Conservation (phyloP, 345 rosid genomes). For the Corchorus capsularis region DNA sequence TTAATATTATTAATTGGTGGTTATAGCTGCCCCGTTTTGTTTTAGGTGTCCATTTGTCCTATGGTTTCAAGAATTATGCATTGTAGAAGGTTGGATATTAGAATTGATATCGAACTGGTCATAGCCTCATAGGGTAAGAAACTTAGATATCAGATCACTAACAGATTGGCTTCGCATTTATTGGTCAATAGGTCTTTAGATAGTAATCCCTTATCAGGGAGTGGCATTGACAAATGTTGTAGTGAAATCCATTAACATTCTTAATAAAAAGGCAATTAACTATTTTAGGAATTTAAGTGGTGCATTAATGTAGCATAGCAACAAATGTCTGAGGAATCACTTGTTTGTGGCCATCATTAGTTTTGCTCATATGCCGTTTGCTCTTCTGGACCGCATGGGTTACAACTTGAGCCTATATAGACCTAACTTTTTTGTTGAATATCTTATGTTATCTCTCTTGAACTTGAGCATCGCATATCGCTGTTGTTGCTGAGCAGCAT, state of each 20-base stretch:
- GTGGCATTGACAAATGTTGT: background rate
- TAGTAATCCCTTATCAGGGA: background rate
- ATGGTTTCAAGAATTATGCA: slow-evolving; percentile 12
- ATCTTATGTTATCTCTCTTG: background rate
- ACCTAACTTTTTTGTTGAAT: background rate
- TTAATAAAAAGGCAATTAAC: too few relatives aligned
- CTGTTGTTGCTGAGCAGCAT: background rate
- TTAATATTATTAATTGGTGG: background rate
- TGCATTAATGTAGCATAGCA: too few relatives aligned
- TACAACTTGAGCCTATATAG: too few relatives aligned
- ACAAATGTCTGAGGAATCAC: background rate
- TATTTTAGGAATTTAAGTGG: background rate
- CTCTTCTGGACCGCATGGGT: too few relatives aligned
- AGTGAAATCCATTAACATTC: background rate
- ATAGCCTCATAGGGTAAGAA: background rate
- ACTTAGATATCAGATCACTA: background rate
- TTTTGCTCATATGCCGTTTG: too few relatives aligned
- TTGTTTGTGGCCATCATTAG: background rate
- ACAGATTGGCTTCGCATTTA: background rate
- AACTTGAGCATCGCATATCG: background rate
- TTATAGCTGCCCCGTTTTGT: background rate
- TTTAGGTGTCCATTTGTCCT: background rate
- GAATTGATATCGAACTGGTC: background rate
- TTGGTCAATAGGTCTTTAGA: background rate
- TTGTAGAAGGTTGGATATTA: slow-evolving; percentile 15